A percentile compares a stretch with the other conserved stretches of the same genome.
phyloP scores from a whole-genome alignment of 257 asterid genomes.

The Buddleja alternifolia region DNA sequence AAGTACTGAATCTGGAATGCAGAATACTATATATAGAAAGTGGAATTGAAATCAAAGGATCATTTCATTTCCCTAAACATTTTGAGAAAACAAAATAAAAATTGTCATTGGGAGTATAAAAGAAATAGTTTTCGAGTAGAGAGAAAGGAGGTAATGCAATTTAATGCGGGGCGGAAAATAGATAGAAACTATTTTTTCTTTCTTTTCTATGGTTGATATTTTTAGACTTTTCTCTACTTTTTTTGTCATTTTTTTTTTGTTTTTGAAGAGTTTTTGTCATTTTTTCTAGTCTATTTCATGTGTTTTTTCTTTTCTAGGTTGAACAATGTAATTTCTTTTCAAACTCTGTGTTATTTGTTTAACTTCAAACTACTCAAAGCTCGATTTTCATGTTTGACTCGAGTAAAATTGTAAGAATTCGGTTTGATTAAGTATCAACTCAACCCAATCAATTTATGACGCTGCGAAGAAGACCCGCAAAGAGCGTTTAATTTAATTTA shows the following conservation, averaged over 20 bases:
- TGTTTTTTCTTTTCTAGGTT: too few species aligned
- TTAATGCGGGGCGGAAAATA: background rate
- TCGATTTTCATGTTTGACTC: too few species aligned
- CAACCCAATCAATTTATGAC: too few species aligned
- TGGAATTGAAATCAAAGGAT: constrained; percentile 11
- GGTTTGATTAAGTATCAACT: too few species aligned
- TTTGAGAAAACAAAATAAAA: background rate
- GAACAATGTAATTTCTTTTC: too few species aligned
- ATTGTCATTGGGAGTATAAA: background rate
- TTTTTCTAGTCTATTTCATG: too few species aligned
- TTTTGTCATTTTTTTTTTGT: background rate
- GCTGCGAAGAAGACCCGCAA: too few species aligned
- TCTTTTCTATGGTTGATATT: constrained; percentile 1
- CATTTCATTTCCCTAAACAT: constrained; percentile 11
- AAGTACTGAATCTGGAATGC: constrained; percentile 3
- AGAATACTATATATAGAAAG: constrained; percentile 19
- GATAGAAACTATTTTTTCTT: background rate
- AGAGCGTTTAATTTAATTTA: too few species aligned
- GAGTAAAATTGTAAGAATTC: too few species aligned
- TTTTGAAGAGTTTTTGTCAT: background rate
- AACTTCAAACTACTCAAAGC: too few species aligned
- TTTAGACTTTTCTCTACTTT: background rate
- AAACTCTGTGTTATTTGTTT: too few species aligned
- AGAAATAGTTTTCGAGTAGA: background rate
- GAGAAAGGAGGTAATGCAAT: background rate